These are phyloP conservation scores for Verticillium alfalfae DNA, from an alignment of 2,329 filamentous ascomycete genomes.

Conservation along the genomic window DNA sequence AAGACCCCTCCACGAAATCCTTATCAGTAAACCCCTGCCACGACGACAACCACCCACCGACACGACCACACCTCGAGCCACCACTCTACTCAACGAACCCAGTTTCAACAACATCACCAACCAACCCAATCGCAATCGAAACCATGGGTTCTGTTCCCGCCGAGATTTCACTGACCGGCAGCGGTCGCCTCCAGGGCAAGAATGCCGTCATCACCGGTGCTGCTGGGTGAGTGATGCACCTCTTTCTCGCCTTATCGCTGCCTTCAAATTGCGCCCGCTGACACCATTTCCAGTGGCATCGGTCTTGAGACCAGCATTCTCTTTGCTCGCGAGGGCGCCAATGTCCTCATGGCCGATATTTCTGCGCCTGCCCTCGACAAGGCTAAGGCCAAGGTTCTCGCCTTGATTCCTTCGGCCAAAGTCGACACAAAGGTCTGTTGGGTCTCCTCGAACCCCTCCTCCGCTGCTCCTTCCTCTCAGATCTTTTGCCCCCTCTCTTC, in stretches of 20 bases:
- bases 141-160: constrained; percentile 21
- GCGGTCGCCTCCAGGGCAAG: constrained; percentile 53
- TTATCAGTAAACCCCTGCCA: background rate
- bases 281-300: constrained; percentile 60
- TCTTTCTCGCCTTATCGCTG: background rate
- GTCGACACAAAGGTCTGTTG: constrained; percentile 52
- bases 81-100: background rate
- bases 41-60: background rate
- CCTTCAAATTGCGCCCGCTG: background rate
- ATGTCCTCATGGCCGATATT: constrained; percentile 80
- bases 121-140: background rate
- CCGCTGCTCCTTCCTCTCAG: background rate
- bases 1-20: background rate
- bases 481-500: background rate
- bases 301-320: constrained; percentile 88
- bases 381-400: constrained; percentile 68
- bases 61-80: background rate
- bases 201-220: constrained; percentile 75
- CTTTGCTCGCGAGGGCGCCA: constrained; percentile 83
- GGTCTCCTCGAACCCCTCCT: no score
- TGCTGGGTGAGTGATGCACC: constrained; percentile 61
- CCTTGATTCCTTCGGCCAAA: constrained; percentile 60
- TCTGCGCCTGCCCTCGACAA: constrained; percentile 72
- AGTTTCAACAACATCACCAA: background rate
- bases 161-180: constrained; percentile 9